These are phyloP conservation scores for Clavaria fumosa DNA, from an alignment of 768 basidiomycete genomes.

Conservation along the genomic window DNA sequence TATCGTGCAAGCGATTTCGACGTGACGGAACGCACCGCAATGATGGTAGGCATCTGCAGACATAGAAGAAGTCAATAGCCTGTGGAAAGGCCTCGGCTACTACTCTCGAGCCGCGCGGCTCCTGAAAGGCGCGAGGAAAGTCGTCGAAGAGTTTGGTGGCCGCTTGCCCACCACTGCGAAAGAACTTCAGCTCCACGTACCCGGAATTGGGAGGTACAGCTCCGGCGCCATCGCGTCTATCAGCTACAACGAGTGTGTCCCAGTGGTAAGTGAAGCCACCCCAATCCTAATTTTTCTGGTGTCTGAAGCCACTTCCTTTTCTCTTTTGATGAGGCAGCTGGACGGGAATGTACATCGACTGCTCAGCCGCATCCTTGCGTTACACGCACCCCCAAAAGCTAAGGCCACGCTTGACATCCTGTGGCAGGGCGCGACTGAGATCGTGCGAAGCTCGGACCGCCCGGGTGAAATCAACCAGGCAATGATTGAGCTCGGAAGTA, in stretches of 20 bases:
- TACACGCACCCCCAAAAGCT: conserved; percentile 69
- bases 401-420: conserved; percentile 65
- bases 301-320: conserved; percentile 4
- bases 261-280: conserved; percentile 58
- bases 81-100: conserved; percentile 90
- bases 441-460: conserved; percentile 40
- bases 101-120: conserved; percentile 78
- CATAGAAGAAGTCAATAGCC: conserved; percentile 71
- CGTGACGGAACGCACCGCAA: conserved; percentile 4
- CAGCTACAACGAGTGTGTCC: conserved; percentile 69
- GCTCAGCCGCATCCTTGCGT: conserved; percentile 67
- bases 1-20: not conserved
- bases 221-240: conserved; percentile 79
- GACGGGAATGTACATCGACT: conserved; percentile 86
- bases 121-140: conserved; percentile 71
- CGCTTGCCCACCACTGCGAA: conserved; percentile 65
- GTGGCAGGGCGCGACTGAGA: conserved; percentile 62
- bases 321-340: conserved; percentile 30
- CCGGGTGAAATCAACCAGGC: conserved; percentile 87
- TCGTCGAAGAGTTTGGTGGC: conserved; percentile 48
- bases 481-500: conserved; percentile 88
- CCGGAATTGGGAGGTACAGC: conserved; percentile 81
- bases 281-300: conserved; percentile 1
- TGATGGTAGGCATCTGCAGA: conserved; percentile 41
- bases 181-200: conserved; percentile 69